These are phyloP conservation scores for Stachybotrys chlorohalonatus DNA, from an alignment of 2,329 filamentous ascomycete genomes.

Conservation along the genomic window DNA sequence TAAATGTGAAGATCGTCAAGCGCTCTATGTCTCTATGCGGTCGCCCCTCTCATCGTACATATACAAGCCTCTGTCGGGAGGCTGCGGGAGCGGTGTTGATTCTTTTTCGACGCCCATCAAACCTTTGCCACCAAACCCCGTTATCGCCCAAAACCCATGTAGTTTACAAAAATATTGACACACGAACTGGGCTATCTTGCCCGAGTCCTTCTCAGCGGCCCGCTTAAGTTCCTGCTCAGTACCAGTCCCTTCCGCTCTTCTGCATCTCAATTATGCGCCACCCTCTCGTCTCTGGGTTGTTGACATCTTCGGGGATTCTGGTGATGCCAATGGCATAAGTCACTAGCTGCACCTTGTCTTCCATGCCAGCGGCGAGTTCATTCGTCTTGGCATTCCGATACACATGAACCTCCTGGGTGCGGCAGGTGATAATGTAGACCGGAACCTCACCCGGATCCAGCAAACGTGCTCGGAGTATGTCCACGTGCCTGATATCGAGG, in stretches of 20 bases:
- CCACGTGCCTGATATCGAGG: conserved; percentile 88
- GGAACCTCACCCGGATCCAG: conserved; percentile 81
- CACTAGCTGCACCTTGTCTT: conserved; percentile 96
- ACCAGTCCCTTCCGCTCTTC: conserved; percentile 89
- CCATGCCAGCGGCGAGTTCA: conserved; percentile 90
- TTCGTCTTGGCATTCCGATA: conserved; percentile 88
- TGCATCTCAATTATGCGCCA: conserved; percentile 98
- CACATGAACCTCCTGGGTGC: conserved; percentile 95
- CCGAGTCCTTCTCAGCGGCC: conserved; percentile 3
- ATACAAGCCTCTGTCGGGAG: conserved; percentile 12
- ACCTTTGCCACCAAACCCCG: conserved; percentile 12
- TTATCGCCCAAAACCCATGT: conserved; percentile 18
- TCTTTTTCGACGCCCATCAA: conserved; percentile 12
- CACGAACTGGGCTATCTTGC: conserved; percentile 10
- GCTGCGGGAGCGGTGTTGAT: conserved; percentile 24
- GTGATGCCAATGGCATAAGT: conserved; percentile 98
- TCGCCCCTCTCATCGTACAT: conserved; percentile 17
- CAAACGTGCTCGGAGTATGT: conserved; percentile 73
- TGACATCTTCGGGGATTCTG: conserved; percentile 86
- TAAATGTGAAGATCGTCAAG: not conserved
- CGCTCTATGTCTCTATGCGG: conserved; percentile 9
- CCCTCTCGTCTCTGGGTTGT: conserved; percentile 90
- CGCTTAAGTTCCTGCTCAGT: conserved; percentile 24
- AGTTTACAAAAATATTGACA: conserved; percentile 22
- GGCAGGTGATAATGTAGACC: conserved; percentile 93